Evolutionary conservation across 345 rosid genomes (phyloP).

Genomic region (Conringia planisiliqua): DNA sequence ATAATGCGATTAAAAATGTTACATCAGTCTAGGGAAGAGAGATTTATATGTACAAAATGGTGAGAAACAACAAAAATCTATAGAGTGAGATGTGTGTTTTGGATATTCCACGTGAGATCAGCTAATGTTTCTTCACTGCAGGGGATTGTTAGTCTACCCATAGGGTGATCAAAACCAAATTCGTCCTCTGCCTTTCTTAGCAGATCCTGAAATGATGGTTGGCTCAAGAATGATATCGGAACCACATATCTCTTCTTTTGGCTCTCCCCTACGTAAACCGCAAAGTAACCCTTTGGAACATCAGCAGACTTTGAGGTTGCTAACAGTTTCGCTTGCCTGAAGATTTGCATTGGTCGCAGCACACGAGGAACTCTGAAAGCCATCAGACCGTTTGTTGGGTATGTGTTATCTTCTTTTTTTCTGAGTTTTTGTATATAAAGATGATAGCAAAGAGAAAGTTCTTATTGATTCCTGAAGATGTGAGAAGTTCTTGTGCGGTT

Average conservation of each 20-base stretch:
- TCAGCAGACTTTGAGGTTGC: neutral
- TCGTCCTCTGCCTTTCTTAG: slow-evolving; percentile 11
- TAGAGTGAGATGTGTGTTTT: neutral
- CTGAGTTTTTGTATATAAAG: neutral
- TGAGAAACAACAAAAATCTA: neutral
- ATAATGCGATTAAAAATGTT: neutral
- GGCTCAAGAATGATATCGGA: slow-evolving; percentile 29
- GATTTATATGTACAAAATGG: neutral
- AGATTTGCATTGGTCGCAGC: neutral
- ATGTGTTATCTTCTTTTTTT: neutral
- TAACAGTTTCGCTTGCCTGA: neutral
- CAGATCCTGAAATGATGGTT: slow-evolving; percentile 27
- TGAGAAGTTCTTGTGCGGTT: neutral
- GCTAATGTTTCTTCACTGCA: neutral
- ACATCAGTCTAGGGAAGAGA: neutral
- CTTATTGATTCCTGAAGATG: neutral
- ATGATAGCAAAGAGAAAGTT: neutral
- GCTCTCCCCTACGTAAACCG: slow-evolving; percentile 27
- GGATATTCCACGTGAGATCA: slow-evolving; percentile 3
- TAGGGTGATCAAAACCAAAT: slow-evolving; percentile 8
- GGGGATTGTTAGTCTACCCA: slow-evolving; percentile 4
- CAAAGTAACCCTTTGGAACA: slow-evolving; percentile 34
- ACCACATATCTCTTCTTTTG: neutral
- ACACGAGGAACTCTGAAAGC: neutral
- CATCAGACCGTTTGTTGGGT: neutral